phyloP scores from a whole-genome alignment of 805 yeast genomes.

The Yarrowia deformans region DNA sequence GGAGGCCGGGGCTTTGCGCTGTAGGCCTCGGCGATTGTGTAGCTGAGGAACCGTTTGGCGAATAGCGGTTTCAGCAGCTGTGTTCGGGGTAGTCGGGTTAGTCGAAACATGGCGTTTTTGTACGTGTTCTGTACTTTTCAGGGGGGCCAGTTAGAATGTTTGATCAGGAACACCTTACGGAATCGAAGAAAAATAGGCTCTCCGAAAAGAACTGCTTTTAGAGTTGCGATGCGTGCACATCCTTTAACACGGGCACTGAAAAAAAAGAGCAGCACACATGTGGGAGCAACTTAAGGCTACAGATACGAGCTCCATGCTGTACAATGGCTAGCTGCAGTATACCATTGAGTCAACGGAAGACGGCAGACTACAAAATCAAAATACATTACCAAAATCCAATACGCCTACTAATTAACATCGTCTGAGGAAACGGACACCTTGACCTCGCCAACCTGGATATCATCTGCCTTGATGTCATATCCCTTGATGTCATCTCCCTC shows the following conservation, averaged over 20 bases:
- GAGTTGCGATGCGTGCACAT: slow-evolving; percentile 3
- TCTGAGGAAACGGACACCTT: background rate
- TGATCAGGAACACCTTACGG: background rate
- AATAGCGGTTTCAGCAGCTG: slow-evolving; percentile 1
- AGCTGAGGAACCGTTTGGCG: slow-evolving; percentile 23
- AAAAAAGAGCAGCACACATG: no score
- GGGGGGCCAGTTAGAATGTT: background rate
- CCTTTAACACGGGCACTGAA: background rate
- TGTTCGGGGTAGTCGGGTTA: slow-evolving; percentile 6
- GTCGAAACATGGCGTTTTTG: slow-evolving; percentile 15
- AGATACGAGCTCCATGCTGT: slow-evolving; percentile 1
- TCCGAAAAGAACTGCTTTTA: slow-evolving; percentile 17
- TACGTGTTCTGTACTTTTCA: background rate
- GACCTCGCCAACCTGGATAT: background rate
- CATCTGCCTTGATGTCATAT: background rate
- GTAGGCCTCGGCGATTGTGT: slow-evolving; percentile 39
- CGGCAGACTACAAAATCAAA: no score
- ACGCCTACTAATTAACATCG: background rate
- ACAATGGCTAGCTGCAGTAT: no score
- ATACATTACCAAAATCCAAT: no score
- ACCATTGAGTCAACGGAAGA: no score
- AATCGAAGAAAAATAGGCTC: slow-evolving; percentile 21
- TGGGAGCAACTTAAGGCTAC: slow-evolving; percentile 12
- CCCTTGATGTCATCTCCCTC: background rate
- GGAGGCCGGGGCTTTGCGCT: slow-evolving; percentile 39